phyloP scores from a whole-genome alignment of 2,329 filamentous ascomycete species.

The Ophiocordyceps sinensis region DNA sequence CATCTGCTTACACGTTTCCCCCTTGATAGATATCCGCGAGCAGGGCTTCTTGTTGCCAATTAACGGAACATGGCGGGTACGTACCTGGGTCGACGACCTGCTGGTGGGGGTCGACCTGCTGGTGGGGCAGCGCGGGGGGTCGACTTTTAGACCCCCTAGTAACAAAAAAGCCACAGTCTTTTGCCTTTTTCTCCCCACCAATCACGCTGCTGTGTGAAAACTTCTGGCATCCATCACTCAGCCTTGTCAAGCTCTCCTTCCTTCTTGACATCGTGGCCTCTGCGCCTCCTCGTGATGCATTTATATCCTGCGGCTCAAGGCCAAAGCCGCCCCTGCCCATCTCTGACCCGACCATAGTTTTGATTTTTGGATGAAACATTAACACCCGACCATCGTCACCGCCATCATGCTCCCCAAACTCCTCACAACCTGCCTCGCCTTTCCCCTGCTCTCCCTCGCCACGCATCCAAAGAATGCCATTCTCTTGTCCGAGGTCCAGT shows the following conservation, averaged over 20 bases:
- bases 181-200: background rate
- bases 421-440: constrained; percentile 9
- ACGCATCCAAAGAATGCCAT: constrained; percentile 33
- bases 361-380: no score
- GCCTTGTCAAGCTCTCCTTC: constrained; percentile 6
- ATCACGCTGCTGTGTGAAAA: background rate
- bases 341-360: no score
- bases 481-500: constrained; percentile 49
- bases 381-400: background rate
- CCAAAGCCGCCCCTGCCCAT: background rate
- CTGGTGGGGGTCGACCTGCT: no score
- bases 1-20: no score
- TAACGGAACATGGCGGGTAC: no score
- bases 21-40: no score
- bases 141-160: no score
- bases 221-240: constrained; percentile 4
- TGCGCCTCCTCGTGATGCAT: background rate
- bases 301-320: background rate
- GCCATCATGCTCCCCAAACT: background rate
- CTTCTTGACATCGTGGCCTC: constrained; percentile 12
- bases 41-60: no score
- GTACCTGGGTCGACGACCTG: background rate
- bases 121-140: no score
- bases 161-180: no score
- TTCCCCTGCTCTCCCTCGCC: constrained; percentile 11